A percentile compares a stretch with the other conserved stretches of the same genome.
phyloP scores from a whole-genome alignment of 495 filamentous ascomycete genomes.

The Aspergillus funiculosus region DNA sequence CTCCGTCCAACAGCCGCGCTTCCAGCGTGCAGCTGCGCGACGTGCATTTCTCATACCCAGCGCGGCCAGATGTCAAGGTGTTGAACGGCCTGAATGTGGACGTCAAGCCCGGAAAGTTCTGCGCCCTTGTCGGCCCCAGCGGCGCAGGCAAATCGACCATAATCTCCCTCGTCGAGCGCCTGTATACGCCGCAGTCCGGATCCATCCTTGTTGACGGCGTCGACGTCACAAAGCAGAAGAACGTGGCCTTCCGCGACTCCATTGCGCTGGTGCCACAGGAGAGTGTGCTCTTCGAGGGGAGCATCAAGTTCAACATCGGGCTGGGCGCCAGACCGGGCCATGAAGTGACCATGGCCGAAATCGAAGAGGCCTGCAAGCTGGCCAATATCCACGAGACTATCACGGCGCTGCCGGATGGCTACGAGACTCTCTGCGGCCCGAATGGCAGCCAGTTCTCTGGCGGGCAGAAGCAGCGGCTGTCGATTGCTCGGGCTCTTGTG shows the following conservation, averaged over 20 bases:
- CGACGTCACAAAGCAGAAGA: conserved; percentile 32
- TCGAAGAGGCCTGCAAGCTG: conserved; percentile 51
- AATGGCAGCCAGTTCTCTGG: conserved; percentile 62
- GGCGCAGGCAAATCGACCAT: conserved; percentile 60
- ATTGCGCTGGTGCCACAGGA: conserved; percentile 54
- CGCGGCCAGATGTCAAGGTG: conserved; percentile 47
- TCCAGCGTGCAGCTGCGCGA: conserved; percentile 28
- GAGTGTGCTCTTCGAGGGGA: conserved; percentile 49
- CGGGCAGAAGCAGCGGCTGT: conserved; percentile 70
- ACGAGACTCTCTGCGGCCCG: conserved; percentile 58
- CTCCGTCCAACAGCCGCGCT: conserved; percentile 25
- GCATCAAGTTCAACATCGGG: conserved; percentile 48
- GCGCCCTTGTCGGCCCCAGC: conserved; percentile 54
- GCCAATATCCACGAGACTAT: conserved; percentile 58
- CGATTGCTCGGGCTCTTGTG: conserved; percentile 70
- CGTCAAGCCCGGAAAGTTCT: conserved; percentile 53
- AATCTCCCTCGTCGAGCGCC: conserved; percentile 52
- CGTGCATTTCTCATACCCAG: conserved; percentile 57
- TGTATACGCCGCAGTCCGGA: conserved; percentile 43
- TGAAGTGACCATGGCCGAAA: conserved; percentile 42
- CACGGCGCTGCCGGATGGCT: conserved; percentile 51
- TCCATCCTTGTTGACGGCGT: conserved; percentile 37
- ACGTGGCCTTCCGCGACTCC: conserved; percentile 39
- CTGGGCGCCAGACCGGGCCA: conserved; percentile 43
- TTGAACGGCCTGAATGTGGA: conserved; percentile 49